Percentiles rank a stretch among this genome's conserved stretches.
Evolutionary conservation across 106 monocot genomes (phyloP).

Genomic region (Vanilla planifolia): DNA sequence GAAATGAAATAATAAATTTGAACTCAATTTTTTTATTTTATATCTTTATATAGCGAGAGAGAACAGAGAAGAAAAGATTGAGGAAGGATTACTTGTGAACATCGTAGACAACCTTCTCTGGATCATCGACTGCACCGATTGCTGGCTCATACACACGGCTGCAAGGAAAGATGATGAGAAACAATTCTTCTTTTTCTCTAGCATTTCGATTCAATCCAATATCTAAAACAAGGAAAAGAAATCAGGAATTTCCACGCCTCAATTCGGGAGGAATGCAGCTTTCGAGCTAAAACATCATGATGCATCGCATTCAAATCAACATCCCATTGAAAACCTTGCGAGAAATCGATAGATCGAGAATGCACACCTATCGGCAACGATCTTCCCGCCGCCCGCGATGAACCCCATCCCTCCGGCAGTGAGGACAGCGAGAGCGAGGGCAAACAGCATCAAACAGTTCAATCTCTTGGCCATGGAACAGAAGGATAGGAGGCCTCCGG

Average conservation of each 20-base stretch:
- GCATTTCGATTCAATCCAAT: too few relatives aligned
- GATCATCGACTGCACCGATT: conserved; percentile 18
- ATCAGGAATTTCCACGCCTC: not conserved
- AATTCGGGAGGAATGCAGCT: not conserved
- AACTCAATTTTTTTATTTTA: too few relatives aligned
- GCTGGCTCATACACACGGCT: not conserved
- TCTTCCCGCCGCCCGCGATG: too few relatives aligned
- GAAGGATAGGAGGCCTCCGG: not conserved
- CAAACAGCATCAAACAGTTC: not conserved
- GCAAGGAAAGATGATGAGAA: not conserved
- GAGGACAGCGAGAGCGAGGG: not conserved
- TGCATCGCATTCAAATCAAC: too few relatives aligned
- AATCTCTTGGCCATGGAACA: conserved; percentile 6
- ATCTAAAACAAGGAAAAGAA: too few relatives aligned
- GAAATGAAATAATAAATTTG: too few relatives aligned
- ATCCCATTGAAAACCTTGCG: not conserved
- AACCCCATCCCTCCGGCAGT: not conserved
- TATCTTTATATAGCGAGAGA: too few relatives aligned
- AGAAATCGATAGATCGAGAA: not conserved
- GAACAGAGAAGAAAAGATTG: not conserved
- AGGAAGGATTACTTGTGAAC: conserved; percentile 14
- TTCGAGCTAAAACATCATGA: not conserved
- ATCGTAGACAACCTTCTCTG: conserved; percentile 11
- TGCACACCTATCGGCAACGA: not conserved
- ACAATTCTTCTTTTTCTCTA: too few relatives aligned